Evolutionary conservation across 2,329 filamentous ascomycete species (phyloP), one percentile per base, ranked within the genome.

Genomic region (Aspergillus sp.): DNA sequence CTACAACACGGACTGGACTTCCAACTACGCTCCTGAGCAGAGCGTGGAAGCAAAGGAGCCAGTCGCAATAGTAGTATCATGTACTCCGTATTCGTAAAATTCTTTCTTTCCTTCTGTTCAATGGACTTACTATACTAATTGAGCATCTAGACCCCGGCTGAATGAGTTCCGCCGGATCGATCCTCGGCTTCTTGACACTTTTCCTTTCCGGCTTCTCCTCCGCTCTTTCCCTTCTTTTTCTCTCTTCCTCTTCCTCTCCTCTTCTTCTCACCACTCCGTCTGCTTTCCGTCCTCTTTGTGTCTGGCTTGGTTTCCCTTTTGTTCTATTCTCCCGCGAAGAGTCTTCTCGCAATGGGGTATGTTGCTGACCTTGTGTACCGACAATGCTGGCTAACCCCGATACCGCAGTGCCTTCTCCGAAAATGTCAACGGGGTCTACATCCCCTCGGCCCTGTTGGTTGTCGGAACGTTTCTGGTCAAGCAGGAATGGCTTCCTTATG

Each of bases 371-470:
- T 32, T 5, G 6, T 32, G 5, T 32, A 32, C 30, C 8, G 5
- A 32, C 6, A 32, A 32, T 32, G 30, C 8, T 32, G 30, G 30
- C 8, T 32, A 32, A 19, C 19, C n/a, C 35, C n/a, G 35, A 38
- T 7, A 7, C 19, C 35, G 7, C 50, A 63, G 60, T 54, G 52
- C 59, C 52, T 51, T 62, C 47, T 67, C 59, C 43, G 61, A 82
- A 60, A 88, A 85, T 63, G 70, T 91, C 63, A 81, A 88, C 69
- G 86, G 85, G 63, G 80, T 94, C 59, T 89, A 91, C 67, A 83
- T 94, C 61, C 89, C 90, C 52, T 84, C 83, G n/a, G 81, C 77
- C 49, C 78, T 95, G 33, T 72, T 95, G 50, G 73, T 96, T 50
- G 69, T 88, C 44, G 88, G 88, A 58, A 83, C 81, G 39, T 76